Evolutionary conservation across 2,329 filamentous ascomycete genomes (phyloP).

Genomic region (Hypomyces rosellus): DNA sequence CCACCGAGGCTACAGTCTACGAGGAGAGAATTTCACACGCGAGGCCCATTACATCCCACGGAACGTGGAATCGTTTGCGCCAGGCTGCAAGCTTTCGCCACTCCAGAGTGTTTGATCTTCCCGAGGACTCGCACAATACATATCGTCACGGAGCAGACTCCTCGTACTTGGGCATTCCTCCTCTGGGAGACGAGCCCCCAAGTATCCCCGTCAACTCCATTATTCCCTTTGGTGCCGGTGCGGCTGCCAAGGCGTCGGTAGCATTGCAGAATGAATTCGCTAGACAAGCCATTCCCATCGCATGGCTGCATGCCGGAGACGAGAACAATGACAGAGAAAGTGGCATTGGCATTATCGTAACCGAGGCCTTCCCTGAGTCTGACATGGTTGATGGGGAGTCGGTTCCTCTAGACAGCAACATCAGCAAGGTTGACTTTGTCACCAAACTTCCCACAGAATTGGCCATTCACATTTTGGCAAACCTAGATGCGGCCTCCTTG

Average conservation of each 20-base stretch:
- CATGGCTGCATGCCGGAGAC: conserved; percentile 38
- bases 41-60: conserved; percentile 42
- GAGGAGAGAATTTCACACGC: conserved; percentile 20
- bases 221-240: conserved; percentile 53
- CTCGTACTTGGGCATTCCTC: conserved; percentile 37
- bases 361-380: conserved; percentile 33
- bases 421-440: conserved; percentile 54
- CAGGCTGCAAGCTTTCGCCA: conserved; percentile 47
- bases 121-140: conserved; percentile 27
- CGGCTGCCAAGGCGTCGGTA: conserved; percentile 55
- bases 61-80: conserved; percentile 45
- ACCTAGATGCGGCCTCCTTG: conserved; percentile 49
- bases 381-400: conserved; percentile 29
- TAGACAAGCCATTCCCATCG: conserved; percentile 31
- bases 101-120: conserved; percentile 39
- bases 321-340: conserved; percentile 55
- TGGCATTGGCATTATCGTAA: conserved; percentile 55
- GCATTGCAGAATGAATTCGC: conserved; percentile 52
- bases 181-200: conserved; percentile 48
- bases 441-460: conserved; percentile 50
- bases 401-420: conserved; percentile 30
- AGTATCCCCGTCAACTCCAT: conserved; percentile 21
- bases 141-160: conserved; percentile 26
- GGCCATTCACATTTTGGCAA: conserved; percentile 51
- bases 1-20: conserved; percentile 24